Percentiles rank a stretch among this genome's conserved stretches.
Evolutionary conservation across 805 yeast species (phyloP).

Genomic region (Ogataea nitratoaversa): DNA sequence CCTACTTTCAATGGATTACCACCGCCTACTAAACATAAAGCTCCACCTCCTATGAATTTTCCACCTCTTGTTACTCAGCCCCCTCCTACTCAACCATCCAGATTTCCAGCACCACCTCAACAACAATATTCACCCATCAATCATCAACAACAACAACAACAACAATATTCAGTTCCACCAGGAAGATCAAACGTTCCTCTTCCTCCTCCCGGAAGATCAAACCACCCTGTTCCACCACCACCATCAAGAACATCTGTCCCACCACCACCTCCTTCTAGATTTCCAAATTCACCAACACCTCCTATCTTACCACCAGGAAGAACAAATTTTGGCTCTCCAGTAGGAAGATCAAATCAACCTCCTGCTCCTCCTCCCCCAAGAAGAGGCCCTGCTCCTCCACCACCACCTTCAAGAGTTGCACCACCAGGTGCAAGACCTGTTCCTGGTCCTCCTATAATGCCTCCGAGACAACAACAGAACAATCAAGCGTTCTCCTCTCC

Average conservation of each 20-base stretch:
- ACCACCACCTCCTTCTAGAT: conserved; percentile 20
- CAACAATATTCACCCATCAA: conserved; percentile 3
- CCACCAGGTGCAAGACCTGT: conserved; percentile 6
- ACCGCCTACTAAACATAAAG: conserved; percentile 11
- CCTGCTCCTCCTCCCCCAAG: conserved; percentile 34
- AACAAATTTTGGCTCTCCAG: too few species aligned
- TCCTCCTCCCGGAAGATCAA: conserved; percentile 23
- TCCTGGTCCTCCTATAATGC: conserved; percentile 7
- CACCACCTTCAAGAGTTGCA: conserved; percentile 35
- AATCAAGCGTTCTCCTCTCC: conserved; percentile 5
- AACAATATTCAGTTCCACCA: not conserved
- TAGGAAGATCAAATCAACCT: conserved; percentile 21
- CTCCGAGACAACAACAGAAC: conserved; percentile 13
- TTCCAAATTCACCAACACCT: conserved; percentile 9
- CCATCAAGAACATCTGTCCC: conserved; percentile 22
- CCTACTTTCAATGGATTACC: conserved; percentile 32
- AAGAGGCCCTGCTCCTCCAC: conserved; percentile 39
- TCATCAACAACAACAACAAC: conserved; percentile 1
- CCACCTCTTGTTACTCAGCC: too few species aligned
- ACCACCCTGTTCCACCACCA: conserved; percentile 30
- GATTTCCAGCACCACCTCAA: conserved; percentile 3
- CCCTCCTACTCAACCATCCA: not conserved
- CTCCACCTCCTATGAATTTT: conserved; percentile 15
- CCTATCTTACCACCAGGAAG: too few species aligned
- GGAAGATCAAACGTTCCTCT: conserved; percentile 14